Base-by-base conservation (phyloP, 495 filamentous ascomycete species). In the Penicillium diatomitis region DNA sequence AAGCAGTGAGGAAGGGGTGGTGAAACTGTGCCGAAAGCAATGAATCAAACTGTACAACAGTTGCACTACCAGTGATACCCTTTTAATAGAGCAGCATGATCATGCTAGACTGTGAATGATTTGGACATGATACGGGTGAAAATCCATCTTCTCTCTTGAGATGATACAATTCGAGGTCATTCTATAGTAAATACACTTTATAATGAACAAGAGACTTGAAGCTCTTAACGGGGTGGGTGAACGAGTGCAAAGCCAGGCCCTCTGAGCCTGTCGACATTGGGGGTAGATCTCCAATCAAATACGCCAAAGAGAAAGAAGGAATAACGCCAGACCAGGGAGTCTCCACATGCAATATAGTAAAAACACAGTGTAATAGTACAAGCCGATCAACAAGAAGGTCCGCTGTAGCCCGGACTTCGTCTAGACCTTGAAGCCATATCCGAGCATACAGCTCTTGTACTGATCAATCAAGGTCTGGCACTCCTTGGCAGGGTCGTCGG, bases 381-480 rank as follows among this genome's bases (percentile, higher is more conserved):
- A 32, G 39, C 11, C n/a, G 45, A 20, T 47, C 28, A 4, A 32
- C 35, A 4, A 20, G 20, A 20, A 20, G 20, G 20, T 20, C 20
- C 20, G 20, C 20, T 20, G 20, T 20, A 20, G 20, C 20, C 20
- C 10, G 7, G 34, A n/a, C 20, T 5, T 29, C 8, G 39, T 59
- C 57, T 67, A 85, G 55, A 86, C 74, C 66, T 87, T 83, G 75
- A 97, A 98, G 33, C 92, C 92, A 62, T 84, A 97, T 12, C 90
- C 86, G 36, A 81, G 81, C 92, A 98, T 98, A 64, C 92, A 98
- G 46, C 69, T 80, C 77, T 84, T 82, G 71, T 98, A 98, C 57
- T 83, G 79, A 9, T 89, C 82, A 53, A 98, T 86, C 47, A 83
- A 79, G 9, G 83, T 75, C 64, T 82, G 73, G 73, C 92, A 98